A percentile compares a stretch with the other conserved stretches of the same genome.
Evolutionary conservation across 306 rosid species (phyloP).

Genomic region (Alnus glutinosa): DNA sequence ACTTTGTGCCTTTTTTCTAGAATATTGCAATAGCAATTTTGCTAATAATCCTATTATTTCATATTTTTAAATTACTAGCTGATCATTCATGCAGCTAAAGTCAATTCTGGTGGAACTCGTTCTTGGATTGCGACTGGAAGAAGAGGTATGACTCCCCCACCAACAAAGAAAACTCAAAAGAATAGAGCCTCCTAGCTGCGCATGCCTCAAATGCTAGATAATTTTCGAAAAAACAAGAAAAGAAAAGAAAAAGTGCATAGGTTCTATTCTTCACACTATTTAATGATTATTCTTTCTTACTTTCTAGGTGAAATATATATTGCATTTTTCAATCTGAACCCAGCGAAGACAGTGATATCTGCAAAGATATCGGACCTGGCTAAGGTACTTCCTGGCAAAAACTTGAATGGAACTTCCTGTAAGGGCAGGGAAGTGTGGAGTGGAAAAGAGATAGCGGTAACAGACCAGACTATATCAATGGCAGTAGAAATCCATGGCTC

Average conservation of each 20-base stretch:
- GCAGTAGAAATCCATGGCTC: slow-evolving; percentile 54
- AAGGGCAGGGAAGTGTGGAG: slow-evolving; percentile 66
- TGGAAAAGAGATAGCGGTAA: slow-evolving; percentile 40
- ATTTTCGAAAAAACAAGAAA: not conserved
- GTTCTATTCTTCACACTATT: slow-evolving; percentile 18
- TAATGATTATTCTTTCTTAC: not conserved
- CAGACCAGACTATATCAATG: slow-evolving; percentile 35
- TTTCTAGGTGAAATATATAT: slow-evolving; percentile 65
- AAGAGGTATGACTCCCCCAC: slow-evolving; percentile 41
- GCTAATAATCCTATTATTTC: slow-evolving; percentile 12
- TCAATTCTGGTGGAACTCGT: slow-evolving; percentile 49
- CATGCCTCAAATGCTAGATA: not conserved
- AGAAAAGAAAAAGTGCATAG: not conserved
- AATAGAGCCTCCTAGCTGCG: slow-evolving; percentile 9
- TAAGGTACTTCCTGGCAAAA: slow-evolving; percentile 41
- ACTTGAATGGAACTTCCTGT: slow-evolving; percentile 37
- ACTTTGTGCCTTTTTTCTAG: not conserved
- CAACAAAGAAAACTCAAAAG: slow-evolving; percentile 3
- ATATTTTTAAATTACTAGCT: slow-evolving; percentile 21
- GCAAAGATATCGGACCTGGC: slow-evolving; percentile 50
- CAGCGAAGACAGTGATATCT: slow-evolving; percentile 35
- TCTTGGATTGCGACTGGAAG: slow-evolving; percentile 89
- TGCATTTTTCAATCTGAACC: slow-evolving; percentile 72
- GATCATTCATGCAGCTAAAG: slow-evolving; percentile 48
- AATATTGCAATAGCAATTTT: slow-evolving; percentile 6